phyloP scores from a whole-genome alignment of 768 basidiomycete species.

The Solioccasus polychromus region DNA sequence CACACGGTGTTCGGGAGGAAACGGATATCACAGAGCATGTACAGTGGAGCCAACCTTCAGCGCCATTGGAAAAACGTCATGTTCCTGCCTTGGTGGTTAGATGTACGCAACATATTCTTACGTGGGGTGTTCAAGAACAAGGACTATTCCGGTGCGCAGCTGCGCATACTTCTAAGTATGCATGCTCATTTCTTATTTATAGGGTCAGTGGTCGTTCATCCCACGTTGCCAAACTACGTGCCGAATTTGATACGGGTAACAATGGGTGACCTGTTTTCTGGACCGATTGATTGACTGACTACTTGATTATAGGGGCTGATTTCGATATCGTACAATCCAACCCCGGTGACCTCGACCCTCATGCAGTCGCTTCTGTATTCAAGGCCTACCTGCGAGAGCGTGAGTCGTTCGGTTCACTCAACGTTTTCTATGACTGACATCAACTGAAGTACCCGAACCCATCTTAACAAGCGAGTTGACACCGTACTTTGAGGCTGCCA shows the following conservation, averaged over 20 bases:
- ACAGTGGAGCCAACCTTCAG: slow-evolving; percentile 19
- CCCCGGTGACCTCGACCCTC: slow-evolving; percentile 89
- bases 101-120: slow-evolving; percentile 77
- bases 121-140: slow-evolving; percentile 85
- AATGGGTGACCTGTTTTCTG: slow-evolving; percentile 18
- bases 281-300: slow-evolving; percentile 5
- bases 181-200: slow-evolving; percentile 15
- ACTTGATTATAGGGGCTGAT: slow-evolving; percentile 62
- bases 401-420: slow-evolving; percentile 42
- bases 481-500: slow-evolving; percentile 76
- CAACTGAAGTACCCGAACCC: slow-evolving; percentile 71
- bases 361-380: slow-evolving; percentile 90
- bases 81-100: slow-evolving; percentile 77
- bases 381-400: slow-evolving; percentile 91
- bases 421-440: slow-evolving; percentile 4
- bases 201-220: slow-evolving; percentile 83
- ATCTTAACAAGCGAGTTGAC: slow-evolving; percentile 72
- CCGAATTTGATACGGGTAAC: slow-evolving; percentile 80
- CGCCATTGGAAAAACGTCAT: slow-evolving; percentile 44
- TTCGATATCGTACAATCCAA: slow-evolving; percentile 75
- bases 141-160: slow-evolving; percentile 74
- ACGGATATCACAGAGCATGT: background rate
- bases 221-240: slow-evolving; percentile 70
- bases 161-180: background rate
- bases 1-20: background rate